A percentile compares a stretch with the other conserved stretches of the same genome.
phyloP scores from a whole-genome alignment of 2,329 filamentous ascomycete genomes.

The Ophiostoma quercus region DNA sequence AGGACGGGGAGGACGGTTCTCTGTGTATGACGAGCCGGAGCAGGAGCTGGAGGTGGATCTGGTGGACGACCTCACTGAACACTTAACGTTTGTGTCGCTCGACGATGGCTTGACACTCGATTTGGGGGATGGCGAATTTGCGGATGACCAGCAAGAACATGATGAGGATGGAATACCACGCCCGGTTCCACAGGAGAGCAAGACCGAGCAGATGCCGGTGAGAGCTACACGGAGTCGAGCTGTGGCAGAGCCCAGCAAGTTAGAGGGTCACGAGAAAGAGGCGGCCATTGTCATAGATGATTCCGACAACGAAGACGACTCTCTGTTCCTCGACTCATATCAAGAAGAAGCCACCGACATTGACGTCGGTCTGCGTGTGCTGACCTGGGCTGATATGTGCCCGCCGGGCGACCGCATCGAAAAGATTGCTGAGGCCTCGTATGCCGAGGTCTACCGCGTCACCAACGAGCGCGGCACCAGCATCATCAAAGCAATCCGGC shows the following conservation, averaged over 20 bases:
- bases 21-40: conserved; percentile 22
- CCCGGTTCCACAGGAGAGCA: not conserved
- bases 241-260: not conserved
- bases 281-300: not conserved
- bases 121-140: not conserved
- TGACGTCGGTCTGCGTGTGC: conserved; percentile 36
- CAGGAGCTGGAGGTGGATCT: conserved; percentile 22
- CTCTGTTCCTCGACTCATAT: conserved; percentile 18
- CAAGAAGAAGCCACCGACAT: conserved; percentile 27
- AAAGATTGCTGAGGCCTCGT: conserved; percentile 64
- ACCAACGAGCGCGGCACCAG: conserved; percentile 55
- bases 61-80: conserved; percentile 29
- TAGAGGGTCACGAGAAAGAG: not conserved
- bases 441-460: conserved; percentile 60
- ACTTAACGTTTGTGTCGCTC: conserved; percentile 26
- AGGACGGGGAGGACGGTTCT: not conserved
- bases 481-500: conserved; percentile 60
- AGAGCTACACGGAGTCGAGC: not conserved
- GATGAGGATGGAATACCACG: not conserved
- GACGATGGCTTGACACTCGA: conserved; percentile 18
- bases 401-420: conserved; percentile 48
- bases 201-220: not conserved
- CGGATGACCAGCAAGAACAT: not conserved
- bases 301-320: not conserved
- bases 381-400: conserved; percentile 56